Base-by-base conservation (phyloP, 441 rosid species). In the Pelargonium myrrhifolium region DNA sequence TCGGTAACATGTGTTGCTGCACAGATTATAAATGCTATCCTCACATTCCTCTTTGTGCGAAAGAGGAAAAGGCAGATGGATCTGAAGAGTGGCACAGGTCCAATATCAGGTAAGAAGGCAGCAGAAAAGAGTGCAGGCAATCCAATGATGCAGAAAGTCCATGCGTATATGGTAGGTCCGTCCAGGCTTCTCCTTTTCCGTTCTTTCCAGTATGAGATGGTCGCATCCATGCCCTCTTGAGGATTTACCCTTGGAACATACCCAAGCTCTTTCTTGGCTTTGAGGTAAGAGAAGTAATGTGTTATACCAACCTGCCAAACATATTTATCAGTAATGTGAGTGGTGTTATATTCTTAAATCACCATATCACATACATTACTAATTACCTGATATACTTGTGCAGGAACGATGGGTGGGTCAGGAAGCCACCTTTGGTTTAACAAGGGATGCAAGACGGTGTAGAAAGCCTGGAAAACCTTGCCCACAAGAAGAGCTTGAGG, bases 51-150 rank as follows among this genome's bases (percentile, higher is more conserved):
- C 53, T 4, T 45, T 10, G 15, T 11, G 53, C 17, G 55, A 15
- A 47, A 47, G 55, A 47, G 55, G 55, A n/a, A 47, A 15, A 47
- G 55, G 55, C 55, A 47, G 55, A 47, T 47, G 12, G 55, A 14
- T 47, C 55, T n/a, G 55, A 47, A 47, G 12, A 47, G 55, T 14
- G 55, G 18, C 18, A 47, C 55, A 14, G 55, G 55, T 15, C 18
- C 18, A 12, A 47, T 47, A 14, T 47, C 55, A 14, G 55, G 55
- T 9, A 47, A 47, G 17, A 47, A 47, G 6, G 55, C 55, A 0
- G 55, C 55, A 12, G 55, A 47, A 47, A 47, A 47, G 17, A 47
- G 55, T 47, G 55, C 55, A 3, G 55, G 55, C 55, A 47, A 7
- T 14, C 55, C 55, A 11, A 47, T 14, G 18, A 47, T 47, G 55